Evolutionary conservation across 2,329 filamentous ascomycete genomes (phyloP).

Genomic region (Dothistroma septosporum): DNA sequence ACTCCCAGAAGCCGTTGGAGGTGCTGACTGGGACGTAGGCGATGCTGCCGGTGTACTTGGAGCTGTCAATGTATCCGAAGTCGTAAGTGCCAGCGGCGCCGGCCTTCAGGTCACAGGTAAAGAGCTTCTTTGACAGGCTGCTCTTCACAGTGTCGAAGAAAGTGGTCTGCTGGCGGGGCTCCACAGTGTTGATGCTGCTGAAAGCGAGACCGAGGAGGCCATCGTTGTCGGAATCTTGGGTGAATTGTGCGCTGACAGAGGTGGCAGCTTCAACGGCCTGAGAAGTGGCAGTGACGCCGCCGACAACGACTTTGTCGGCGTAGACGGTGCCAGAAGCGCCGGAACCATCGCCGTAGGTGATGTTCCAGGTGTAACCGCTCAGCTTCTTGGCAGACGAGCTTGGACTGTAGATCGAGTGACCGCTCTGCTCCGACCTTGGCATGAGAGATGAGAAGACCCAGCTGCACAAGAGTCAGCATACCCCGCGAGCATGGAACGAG

Average conservation of each 20-base stretch:
- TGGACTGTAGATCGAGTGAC: constrained; percentile 58
- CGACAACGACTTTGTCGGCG: constrained; percentile 60
- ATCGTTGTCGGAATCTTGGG: constrained; percentile 51
- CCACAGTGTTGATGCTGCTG: constrained; percentile 56
- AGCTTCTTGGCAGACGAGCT: constrained; percentile 39
- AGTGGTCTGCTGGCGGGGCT: constrained; percentile 50
- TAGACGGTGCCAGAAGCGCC: constrained; percentile 62
- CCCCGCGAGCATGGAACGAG: background rate
- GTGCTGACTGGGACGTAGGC: constrained; percentile 54
- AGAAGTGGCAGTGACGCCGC: constrained; percentile 53
- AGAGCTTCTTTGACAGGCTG: constrained; percentile 50
- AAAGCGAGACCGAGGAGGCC: constrained; percentile 60
- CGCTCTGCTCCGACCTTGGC: constrained; percentile 45
- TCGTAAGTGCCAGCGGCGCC: constrained; percentile 51
- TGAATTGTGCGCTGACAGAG: constrained; percentile 53
- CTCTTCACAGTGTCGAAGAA: constrained; percentile 58
- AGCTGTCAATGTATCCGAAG: constrained; percentile 57
- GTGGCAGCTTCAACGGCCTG: constrained; percentile 65
- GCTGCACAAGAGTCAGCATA: constrained; percentile 34
- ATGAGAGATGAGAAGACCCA: constrained; percentile 65
- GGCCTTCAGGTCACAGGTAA: constrained; percentile 56
- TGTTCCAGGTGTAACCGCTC: constrained; percentile 32
- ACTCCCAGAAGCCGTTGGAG: constrained; percentile 60
- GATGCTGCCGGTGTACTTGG: constrained; percentile 55
- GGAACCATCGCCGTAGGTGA: constrained; percentile 63